phyloP scores from a whole-genome alignment of 73 alveolate species.

The Paramecium pentaurelia region DNA sequence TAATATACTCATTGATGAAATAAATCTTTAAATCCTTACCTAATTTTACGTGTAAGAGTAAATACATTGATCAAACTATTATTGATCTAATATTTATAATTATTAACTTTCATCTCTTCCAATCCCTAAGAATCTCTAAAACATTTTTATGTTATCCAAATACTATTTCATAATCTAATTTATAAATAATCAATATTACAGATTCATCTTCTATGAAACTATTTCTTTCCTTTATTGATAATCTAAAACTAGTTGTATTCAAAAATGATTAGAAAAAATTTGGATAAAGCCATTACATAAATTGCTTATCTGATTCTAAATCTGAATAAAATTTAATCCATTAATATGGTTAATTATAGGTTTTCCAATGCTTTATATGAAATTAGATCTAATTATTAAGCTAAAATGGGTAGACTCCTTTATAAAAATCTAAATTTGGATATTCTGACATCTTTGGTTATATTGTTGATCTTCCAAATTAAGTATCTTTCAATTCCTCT shows the following conservation, averaged over 20 bases:
- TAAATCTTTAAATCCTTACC: not conserved
- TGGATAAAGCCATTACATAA: not conserved
- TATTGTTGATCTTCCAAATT: constrained; percentile 14
- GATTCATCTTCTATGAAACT: not conserved
- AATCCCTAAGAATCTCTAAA: not conserved
- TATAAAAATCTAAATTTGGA: constrained; percentile 6
- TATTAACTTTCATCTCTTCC: not conserved
- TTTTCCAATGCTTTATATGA: not conserved
- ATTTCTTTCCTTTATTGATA: not conserved
- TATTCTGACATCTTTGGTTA: not conserved
- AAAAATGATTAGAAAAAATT: not conserved
- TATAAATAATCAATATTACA: not conserved
- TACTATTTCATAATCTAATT: not conserved
- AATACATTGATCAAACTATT: not conserved
- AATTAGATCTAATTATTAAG: not conserved
- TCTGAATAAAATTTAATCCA: constrained; percentile 19
- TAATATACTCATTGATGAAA: not conserved
- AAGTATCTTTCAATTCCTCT: not conserved
- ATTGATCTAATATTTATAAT: not conserved
- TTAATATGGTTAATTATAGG: not conserved
- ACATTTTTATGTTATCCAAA: not conserved
- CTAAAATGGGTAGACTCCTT: not conserved
- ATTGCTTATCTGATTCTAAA: not conserved
- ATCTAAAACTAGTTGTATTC: not conserved
- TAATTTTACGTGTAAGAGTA: not conserved